phyloP scores from a whole-genome alignment of 176 grass and related monocot species.

The Tillandsia leiboldiana region DNA sequence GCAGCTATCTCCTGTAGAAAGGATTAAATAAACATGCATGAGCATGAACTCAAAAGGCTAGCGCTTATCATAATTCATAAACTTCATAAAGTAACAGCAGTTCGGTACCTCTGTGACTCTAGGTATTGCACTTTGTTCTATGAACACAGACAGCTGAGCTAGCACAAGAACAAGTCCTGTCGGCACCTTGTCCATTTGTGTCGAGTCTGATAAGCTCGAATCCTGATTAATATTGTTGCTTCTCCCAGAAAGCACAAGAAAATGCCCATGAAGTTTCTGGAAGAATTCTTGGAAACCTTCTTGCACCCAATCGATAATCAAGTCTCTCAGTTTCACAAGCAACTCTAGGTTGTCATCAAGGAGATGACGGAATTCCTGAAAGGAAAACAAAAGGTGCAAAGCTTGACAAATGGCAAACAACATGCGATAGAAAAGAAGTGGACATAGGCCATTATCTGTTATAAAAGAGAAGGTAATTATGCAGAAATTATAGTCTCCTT shows the following conservation, averaged over 20 bases:
- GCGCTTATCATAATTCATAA: neutral
- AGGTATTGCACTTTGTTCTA: slow-evolving; percentile 85
- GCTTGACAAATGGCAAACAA: slow-evolving; percentile 9
- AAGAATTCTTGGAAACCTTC: slow-evolving; percentile 99
- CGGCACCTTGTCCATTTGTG: slow-evolving; percentile 68
- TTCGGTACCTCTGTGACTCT: slow-evolving; percentile 78
- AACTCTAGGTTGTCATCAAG: slow-evolving; percentile 80
- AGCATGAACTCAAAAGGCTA: too few relatives aligned
- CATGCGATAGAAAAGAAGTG: slow-evolving; percentile 1
- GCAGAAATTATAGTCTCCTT: too few relatives aligned
- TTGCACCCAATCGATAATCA: slow-evolving; percentile 99
- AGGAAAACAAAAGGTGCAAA: slow-evolving; percentile 17
- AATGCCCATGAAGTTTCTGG: slow-evolving; percentile 73
- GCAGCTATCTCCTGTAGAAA: slow-evolving; percentile 65
- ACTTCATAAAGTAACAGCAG: slow-evolving; percentile 18
- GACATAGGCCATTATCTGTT: neutral
- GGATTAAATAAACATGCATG: slow-evolving; percentile 13
- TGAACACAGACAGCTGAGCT: slow-evolving; percentile 81
- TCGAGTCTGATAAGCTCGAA: slow-evolving; percentile 27
- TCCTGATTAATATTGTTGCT: slow-evolving; percentile 38
- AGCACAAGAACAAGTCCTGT: slow-evolving; percentile 63
- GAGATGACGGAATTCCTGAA: slow-evolving; percentile 81
- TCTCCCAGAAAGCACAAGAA: slow-evolving; percentile 82
- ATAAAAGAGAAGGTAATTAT: too few relatives aligned
- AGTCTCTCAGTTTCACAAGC: slow-evolving; percentile 70